Base-by-base conservation (phyloP, 345 rosid genomes). In the Gynandropsis gynandra region DNA sequence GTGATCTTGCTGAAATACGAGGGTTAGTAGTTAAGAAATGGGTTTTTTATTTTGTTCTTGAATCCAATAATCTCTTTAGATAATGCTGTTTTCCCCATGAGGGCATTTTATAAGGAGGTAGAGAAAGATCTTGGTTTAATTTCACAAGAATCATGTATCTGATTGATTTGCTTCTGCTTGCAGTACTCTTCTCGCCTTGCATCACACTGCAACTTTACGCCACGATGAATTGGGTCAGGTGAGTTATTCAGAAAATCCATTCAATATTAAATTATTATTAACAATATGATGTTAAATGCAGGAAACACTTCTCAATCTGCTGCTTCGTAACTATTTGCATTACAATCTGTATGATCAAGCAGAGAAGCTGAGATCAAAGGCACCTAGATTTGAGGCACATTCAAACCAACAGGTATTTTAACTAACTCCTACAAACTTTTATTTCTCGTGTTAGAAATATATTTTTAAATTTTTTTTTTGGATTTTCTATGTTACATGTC, bases 211-310 rank as follows among this genome's bases (percentile, higher is more conserved):
- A 8, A 89, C 95, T 14, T 47, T 85, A 60, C 93, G 83, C 48
- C 97, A 79, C 72, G 95, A 83, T 72, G 89, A 89, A 64, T 74
- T 85, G 57, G 89, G 95, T 16, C 95, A 83, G 87, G 97, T 89
- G 61, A 5, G 47, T 67, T 7, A 4, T 61, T 56, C 32, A 29
- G 15, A 19, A 8, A 39, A 31, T 8, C n/a, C 13, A 5, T 5
- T 12, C 29, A n/a, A 45, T 55, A 44, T 53, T 52, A 7, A 3
- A n/a, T 46, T 9, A 40, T 54, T 5, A 33, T 9, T 24, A n/a
- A n/a, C n/a, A n/a, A n/a, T 58, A 20, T 59, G 42, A 55, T 62
- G 29, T 36, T 59, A 48, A 47, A 17, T 76, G 64, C 80, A 89
- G 97, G 97, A 89, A 63, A 89, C 95, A 17, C 93, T 85, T 70